phyloP scores from a whole-genome alignment of 495 filamentous ascomycete species.

The Podospora australis region DNA sequence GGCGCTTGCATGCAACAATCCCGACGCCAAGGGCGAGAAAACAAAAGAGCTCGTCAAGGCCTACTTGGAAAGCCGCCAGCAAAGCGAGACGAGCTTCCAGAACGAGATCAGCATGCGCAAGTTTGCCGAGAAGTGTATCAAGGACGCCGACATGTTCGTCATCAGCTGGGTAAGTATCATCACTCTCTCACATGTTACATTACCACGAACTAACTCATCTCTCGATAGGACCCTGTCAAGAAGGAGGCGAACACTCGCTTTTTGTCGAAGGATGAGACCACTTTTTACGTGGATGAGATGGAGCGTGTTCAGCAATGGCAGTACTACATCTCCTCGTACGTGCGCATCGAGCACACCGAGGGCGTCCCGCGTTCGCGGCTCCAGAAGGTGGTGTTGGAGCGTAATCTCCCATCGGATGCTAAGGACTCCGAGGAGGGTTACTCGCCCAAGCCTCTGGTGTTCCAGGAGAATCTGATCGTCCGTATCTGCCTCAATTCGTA shows the following conservation, averaged over 20 bases:
- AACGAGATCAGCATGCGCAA: conserved; percentile 81
- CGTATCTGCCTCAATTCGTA: conserved; percentile 77
- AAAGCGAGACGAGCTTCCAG: conserved; percentile 73
- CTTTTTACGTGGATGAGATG: conserved; percentile 62
- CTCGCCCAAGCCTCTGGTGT: conserved; percentile 50
- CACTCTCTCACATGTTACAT: background rate
- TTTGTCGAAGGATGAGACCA: conserved; percentile 73
- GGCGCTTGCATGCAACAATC: conserved; percentile 64
- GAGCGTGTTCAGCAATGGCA: conserved; percentile 63
- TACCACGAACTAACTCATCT: background rate
- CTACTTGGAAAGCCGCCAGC: conserved; percentile 73
- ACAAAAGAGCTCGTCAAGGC: conserved; percentile 76
- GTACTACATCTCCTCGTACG: conserved; percentile 89
- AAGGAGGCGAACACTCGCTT: conserved; percentile 60
- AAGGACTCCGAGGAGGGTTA: conserved; percentile 40
- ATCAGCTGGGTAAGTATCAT: conserved; percentile 68
- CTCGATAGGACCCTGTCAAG: conserved; percentile 49
- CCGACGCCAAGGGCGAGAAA: conserved; percentile 78
- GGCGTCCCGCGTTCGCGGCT: conserved; percentile 61
- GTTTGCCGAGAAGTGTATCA: conserved; percentile 76
- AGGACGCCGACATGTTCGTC: conserved; percentile 84
- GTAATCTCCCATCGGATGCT: conserved; percentile 59
- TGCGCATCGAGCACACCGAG: conserved; percentile 83
- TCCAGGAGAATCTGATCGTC: conserved; percentile 68
- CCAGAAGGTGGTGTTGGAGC: conserved; percentile 61